Conservation (phyloP, 1,139 yeast species). For the Protomyces inouyei region DNA sequence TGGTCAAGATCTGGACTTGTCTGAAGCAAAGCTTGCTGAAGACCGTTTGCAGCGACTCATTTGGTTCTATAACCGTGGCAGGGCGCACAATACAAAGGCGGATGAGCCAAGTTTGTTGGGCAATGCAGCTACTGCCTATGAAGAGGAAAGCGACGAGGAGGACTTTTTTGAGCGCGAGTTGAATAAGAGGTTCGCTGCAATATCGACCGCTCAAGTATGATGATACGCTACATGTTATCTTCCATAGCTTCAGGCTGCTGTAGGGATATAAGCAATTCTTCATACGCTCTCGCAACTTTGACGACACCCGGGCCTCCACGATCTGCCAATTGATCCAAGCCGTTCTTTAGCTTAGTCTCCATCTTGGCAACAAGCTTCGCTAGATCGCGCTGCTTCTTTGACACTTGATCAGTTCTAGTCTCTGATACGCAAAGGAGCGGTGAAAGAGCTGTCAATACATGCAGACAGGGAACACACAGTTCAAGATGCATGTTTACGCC, state of each 20-base stretch:
- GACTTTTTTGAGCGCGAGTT: neutral
- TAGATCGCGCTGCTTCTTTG: neutral
- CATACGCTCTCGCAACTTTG: neutral
- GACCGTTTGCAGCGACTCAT: neutral
- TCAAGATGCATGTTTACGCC: neutral
- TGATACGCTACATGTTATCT: too few relatives aligned
- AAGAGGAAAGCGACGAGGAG: neutral
- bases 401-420: neutral
- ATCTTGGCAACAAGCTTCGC: neutral
- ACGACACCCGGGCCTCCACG: neutral
- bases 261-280: neutral
- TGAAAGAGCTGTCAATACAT: neutral
- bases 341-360: neutral
- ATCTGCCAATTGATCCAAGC: neutral
- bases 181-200: neutral
- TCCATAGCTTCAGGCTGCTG: too few relatives aligned
- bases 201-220: neutral
- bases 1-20: neutral
- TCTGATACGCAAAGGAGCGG: neutral
- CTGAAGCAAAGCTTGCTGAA: neutral
- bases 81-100: neutral
- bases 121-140: neutral
- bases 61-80: neutral
- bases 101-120: neutral
- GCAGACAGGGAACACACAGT: neutral